Percentiles rank a stretch among this genome's conserved stretches.
phyloP scores from a whole-genome alignment of 2,329 filamentous ascomycete species.

The Cordyceps cicadae region DNA sequence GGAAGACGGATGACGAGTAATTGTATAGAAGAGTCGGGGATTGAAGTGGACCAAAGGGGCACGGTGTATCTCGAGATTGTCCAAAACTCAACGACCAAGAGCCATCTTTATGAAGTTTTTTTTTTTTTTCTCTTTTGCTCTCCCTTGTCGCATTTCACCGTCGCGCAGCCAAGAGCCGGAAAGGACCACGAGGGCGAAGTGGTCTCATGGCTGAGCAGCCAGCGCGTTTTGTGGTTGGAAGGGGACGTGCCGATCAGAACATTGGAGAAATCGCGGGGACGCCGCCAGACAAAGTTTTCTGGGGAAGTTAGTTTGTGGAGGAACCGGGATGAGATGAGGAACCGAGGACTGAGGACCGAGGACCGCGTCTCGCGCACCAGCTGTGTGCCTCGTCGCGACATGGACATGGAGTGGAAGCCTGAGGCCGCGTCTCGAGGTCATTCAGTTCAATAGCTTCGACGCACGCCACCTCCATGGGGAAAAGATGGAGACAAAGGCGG shows the following conservation, averaged over 20 bases:
- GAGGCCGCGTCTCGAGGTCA: not conserved
- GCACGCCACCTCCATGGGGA: not conserved
- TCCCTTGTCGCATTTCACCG: not conserved
- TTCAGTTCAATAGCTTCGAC: not conserved
- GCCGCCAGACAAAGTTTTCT: not conserved
- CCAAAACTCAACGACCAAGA: not conserved
- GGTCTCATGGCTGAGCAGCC: not conserved
- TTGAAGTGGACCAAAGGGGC: not conserved
- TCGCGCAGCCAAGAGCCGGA: not conserved
- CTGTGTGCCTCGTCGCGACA: not conserved
- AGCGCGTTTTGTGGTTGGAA: not conserved
- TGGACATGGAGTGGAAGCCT: too few species aligned
- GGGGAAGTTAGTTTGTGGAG: not conserved
- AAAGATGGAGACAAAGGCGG: too few species aligned
- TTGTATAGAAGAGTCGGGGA: not conserved
- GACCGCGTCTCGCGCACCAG: not conserved
- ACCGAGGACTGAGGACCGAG: too few species aligned
- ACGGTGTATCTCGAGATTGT: not conserved
- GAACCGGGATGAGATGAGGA: too few species aligned
- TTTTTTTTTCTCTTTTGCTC: not conserved
- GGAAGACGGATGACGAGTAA: not conserved
- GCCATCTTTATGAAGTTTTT: not conserved
- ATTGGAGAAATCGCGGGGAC: not conserved
- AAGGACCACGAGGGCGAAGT: not conserved
- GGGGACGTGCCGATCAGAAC: not conserved